phyloP scores from a whole-genome alignment of 176 grass and related monocot genomes.

The Bromus sterilis region DNA sequence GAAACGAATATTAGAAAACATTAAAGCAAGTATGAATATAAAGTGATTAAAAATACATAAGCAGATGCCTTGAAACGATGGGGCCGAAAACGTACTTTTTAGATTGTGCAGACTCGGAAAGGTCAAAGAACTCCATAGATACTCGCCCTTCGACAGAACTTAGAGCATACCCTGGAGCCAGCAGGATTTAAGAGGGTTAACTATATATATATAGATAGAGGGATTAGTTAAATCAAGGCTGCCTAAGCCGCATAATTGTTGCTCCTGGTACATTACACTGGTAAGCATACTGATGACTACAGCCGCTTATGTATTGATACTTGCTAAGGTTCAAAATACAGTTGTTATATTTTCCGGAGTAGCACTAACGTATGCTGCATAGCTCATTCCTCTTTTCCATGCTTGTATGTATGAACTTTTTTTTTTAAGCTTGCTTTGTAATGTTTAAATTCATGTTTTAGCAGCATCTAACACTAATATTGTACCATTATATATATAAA shows the following conservation, averaged over 20 bases:
- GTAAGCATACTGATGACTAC: not conserved
- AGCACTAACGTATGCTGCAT: not conserved
- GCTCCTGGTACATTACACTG: not conserved
- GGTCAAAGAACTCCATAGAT: constrained; percentile 96
- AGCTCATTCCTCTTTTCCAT: not conserved
- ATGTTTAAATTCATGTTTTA: not conserved
- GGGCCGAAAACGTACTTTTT: constrained; percentile 72
- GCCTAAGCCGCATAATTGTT: not conserved
- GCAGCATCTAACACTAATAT: not conserved
- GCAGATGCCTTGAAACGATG: not conserved
- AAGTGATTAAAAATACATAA: not conserved
- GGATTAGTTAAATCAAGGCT: not conserved
- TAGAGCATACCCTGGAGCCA: constrained; percentile 77
- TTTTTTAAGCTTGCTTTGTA: not conserved
- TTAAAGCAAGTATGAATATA: not conserved
- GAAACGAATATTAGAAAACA: not conserved
- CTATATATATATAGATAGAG: not conserved
- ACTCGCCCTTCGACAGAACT: constrained; percentile 96
- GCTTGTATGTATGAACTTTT: not conserved
- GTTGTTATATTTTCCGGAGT: not conserved
- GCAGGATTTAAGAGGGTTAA: constrained; percentile 5
- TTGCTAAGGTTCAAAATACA: constrained; percentile 2
- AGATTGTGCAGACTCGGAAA: constrained; percentile 77
- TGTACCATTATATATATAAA: not conserved
- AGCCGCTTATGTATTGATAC: not conserved